Evolutionary conservation across 208 protist species (phyloP).

Genomic region (Wallacemonas sp.): DNA sequence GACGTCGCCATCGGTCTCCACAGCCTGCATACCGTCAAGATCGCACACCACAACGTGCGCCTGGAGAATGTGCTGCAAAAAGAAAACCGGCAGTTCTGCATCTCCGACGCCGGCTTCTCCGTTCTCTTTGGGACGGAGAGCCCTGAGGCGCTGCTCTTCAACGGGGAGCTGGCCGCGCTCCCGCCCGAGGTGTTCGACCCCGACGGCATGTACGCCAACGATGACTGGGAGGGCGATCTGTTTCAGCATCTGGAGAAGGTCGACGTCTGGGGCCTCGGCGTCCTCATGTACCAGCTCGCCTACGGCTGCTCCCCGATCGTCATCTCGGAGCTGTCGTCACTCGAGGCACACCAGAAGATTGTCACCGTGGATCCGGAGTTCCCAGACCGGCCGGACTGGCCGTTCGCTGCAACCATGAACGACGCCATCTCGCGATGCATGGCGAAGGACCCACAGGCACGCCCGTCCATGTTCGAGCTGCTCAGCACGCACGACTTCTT

Average conservation of each 20-base stretch:
- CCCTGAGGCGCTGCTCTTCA: slow-evolving; percentile 80
- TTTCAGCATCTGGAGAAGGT: slow-evolving; percentile 34
- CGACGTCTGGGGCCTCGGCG: slow-evolving; percentile 82
- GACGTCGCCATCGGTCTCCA: slow-evolving; percentile 68
- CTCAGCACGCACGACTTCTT: slow-evolving; percentile 48
- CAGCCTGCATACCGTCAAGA: slow-evolving; percentile 68
- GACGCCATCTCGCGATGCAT: slow-evolving; percentile 65
- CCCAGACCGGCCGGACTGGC: slow-evolving; percentile 38
- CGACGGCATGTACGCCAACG: slow-evolving; percentile 37
- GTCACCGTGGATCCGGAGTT: slow-evolving; percentile 40
- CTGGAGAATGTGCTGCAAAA: slow-evolving; percentile 77
- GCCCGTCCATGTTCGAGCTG: slow-evolving; percentile 57
- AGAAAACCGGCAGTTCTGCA: slow-evolving; percentile 46
- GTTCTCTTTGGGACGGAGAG: slow-evolving; percentile 72
- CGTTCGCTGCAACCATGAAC: slow-evolving; percentile 46
- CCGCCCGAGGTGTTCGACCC: slow-evolving; percentile 74
- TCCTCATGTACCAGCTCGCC: slow-evolving; percentile 83
- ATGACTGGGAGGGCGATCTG: slow-evolving; percentile 8
- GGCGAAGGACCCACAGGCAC: slow-evolving; percentile 42
- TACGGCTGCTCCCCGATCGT: slow-evolving; percentile 63
- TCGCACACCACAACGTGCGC: slow-evolving; percentile 87
- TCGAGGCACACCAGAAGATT: slow-evolving; percentile 46
- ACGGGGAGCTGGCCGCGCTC: slow-evolving; percentile 79
- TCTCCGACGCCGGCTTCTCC: slow-evolving; percentile 76
- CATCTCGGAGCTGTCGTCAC: slow-evolving; percentile 61